These are phyloP conservation scores for Colletotrichum cereale DNA, from an alignment of 2,329 filamentous ascomycete genomes.

Conservation along the genomic window DNA sequence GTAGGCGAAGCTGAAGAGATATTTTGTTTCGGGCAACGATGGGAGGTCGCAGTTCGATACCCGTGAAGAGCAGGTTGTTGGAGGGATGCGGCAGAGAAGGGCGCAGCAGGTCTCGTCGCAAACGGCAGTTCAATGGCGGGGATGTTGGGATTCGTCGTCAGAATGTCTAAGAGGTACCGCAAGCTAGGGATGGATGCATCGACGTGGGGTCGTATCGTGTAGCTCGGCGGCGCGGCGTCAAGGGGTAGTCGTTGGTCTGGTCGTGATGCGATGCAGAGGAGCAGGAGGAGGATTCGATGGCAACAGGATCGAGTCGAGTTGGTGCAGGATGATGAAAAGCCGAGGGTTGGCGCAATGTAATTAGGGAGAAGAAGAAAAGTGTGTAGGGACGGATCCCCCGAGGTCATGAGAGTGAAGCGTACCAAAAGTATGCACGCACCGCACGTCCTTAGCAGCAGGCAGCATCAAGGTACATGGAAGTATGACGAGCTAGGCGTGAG, in stretches of 20 bases:
- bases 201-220: neutral
- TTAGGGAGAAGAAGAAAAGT: slow-evolving; percentile 1
- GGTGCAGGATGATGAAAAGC: neutral
- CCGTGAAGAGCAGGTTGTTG: neutral
- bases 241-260: neutral
- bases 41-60: neutral
- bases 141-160: slow-evolving; percentile 4
- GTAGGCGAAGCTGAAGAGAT: slow-evolving; percentile 13
- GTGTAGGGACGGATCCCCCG: slow-evolving; percentile 16
- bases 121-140: slow-evolving; percentile 4
- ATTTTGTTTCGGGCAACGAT: neutral
- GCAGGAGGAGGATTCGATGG: neutral
- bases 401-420: slow-evolving; percentile 33
- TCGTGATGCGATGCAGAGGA: neutral
- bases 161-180: neutral
- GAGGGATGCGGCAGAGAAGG: slow-evolving; percentile 7
- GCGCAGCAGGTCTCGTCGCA: slow-evolving; percentile 5
- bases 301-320: neutral
- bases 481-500: neutral
- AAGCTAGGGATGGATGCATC: neutral
- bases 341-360: slow-evolving; percentile 6
- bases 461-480: neutral
- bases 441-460: neutral
- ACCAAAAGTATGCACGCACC: neutral
- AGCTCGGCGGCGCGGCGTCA: neutral